These are phyloP conservation scores for Yarrowia divulgata DNA, from an alignment of 805 yeast species.

Conservation along the genomic window DNA sequence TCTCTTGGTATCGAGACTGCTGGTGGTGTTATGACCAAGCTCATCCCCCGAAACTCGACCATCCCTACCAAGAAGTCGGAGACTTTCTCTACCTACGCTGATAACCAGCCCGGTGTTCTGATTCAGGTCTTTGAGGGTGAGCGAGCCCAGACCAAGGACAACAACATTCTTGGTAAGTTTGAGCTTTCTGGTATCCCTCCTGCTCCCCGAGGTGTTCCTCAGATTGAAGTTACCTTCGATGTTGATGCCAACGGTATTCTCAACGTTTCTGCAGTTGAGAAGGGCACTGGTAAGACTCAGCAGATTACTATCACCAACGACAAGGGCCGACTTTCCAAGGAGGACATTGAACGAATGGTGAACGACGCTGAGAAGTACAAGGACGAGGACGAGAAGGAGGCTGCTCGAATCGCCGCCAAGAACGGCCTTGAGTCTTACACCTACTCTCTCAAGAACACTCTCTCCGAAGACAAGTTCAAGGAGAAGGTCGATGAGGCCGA, in stretches of 20 bases:
- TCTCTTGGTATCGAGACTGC: slow-evolving; percentile 60
- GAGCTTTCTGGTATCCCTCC: slow-evolving; percentile 97
- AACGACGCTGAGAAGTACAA: slow-evolving; percentile 14
- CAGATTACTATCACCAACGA: slow-evolving; percentile 67
- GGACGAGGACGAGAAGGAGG: slow-evolving; percentile 75
- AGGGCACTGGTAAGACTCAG: slow-evolving; percentile 97
- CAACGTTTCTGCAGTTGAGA: slow-evolving; percentile 94
- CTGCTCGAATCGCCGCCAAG: slow-evolving; percentile 90
- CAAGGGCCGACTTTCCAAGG: slow-evolving; percentile 18
- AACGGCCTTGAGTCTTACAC: slow-evolving; percentile 71
- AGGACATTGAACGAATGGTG: slow-evolving; percentile 16
- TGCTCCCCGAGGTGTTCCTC: slow-evolving; percentile 99
- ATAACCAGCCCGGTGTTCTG: slow-evolving; percentile 12
- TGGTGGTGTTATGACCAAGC: slow-evolving; percentile 98
- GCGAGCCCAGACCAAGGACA: slow-evolving; percentile 75
- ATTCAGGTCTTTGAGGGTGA: slow-evolving; percentile 10
- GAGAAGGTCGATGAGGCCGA: slow-evolving; percentile 66
- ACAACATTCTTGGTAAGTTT: slow-evolving; percentile 95
- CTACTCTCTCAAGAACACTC: slow-evolving; percentile 4
- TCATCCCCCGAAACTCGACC: slow-evolving; percentile 97
- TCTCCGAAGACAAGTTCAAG: slow-evolving; percentile 15
- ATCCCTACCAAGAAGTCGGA: slow-evolving; percentile 96
- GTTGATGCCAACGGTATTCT: slow-evolving; percentile 90
- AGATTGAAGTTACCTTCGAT: slow-evolving; percentile 54
- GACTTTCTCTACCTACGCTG: slow-evolving; percentile 17